Conservation (phyloP, 2,329 filamentous ascomycete species). For the Niveomyces coronatus region DNA sequence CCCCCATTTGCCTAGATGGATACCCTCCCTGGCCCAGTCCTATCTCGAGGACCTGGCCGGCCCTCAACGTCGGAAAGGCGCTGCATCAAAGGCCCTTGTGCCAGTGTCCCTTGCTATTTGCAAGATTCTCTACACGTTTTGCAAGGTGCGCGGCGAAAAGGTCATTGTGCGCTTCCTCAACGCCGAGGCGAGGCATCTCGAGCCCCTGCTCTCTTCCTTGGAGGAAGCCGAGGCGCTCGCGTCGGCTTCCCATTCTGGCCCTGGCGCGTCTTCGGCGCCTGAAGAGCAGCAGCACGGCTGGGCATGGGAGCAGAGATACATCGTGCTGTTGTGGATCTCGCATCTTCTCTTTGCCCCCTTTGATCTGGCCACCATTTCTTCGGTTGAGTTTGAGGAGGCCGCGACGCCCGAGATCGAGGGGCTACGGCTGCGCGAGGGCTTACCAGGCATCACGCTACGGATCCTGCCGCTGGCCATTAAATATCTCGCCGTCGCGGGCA, state of each 20-base stretch:
- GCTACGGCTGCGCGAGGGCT: conserved; percentile 44
- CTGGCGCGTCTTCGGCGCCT: conserved; percentile 7
- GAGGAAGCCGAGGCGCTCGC: conserved; percentile 42
- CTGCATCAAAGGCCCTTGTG: conserved; percentile 32
- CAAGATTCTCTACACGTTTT: conserved; percentile 76
- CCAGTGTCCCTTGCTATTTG: conserved; percentile 63
- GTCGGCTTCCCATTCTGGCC: conserved; percentile 1
- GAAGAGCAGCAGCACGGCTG: conserved; percentile 33
- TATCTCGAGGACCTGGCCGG: conserved; percentile 58
- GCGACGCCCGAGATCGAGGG: conserved; percentile 32
- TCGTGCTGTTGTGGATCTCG: conserved; percentile 79
- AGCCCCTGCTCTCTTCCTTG: conserved; percentile 65
- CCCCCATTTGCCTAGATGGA: conserved; percentile 63
- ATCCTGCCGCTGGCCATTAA: conserved; percentile 60
- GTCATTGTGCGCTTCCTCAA: conserved; percentile 84
- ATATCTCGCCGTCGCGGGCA: conserved; percentile 66
- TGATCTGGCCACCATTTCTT: conserved; percentile 78
- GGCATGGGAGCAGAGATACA: conserved; percentile 82
- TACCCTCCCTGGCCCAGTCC: conserved; percentile 64
- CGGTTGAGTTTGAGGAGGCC: conserved; percentile 38
- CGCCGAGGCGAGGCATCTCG: conserved; percentile 79
- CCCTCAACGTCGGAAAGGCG: conserved; percentile 15
- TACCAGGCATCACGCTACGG: conserved; percentile 61
- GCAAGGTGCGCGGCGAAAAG: conserved; percentile 90
- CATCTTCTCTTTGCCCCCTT: conserved; percentile 81